Evolutionary conservation across 306 rosid genomes (phyloP).

Genomic region (Quercus glauca): DNA sequence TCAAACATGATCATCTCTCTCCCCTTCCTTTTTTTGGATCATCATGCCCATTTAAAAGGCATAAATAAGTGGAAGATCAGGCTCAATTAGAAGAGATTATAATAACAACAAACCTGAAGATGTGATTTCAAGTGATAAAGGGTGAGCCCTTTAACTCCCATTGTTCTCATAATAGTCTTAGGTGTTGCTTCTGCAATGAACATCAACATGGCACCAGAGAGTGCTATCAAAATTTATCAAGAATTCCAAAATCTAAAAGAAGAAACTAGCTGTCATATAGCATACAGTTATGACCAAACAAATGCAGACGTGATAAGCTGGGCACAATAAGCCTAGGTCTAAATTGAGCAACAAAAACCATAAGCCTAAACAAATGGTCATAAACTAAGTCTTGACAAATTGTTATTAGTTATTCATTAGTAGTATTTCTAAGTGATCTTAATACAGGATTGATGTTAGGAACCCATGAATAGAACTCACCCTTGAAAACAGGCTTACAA

Average conservation of each 20-base stretch:
- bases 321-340: neutral
- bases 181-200: conserved; percentile 60
- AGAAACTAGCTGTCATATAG: neutral
- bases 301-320: neutral
- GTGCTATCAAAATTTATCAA: neutral
- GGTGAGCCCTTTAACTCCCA: conserved; percentile 66
- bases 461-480: too few species aligned
- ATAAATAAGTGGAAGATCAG: neutral
- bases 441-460: too few species aligned
- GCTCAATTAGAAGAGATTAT: neutral
- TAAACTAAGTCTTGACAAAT: too few species aligned
- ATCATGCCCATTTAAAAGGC: neutral
- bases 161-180: conserved; percentile 58
- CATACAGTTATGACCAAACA: neutral
- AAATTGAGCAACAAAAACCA: too few species aligned
- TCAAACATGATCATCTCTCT: neutral
- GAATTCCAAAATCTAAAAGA: neutral
- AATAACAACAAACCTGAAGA: conserved; percentile 47
- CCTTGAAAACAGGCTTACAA: too few species aligned
- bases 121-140: conserved; percentile 68
- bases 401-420: too few species aligned
- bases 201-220: conserved; percentile 8
- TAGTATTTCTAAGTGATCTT: too few species aligned
- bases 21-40: neutral
- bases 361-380: too few species aligned